Percentiles rank a stretch among this genome's conserved stretches.
phyloP scores from a whole-genome alignment of 2,329 filamentous ascomycete genomes.

The Colletotrichum musae region DNA sequence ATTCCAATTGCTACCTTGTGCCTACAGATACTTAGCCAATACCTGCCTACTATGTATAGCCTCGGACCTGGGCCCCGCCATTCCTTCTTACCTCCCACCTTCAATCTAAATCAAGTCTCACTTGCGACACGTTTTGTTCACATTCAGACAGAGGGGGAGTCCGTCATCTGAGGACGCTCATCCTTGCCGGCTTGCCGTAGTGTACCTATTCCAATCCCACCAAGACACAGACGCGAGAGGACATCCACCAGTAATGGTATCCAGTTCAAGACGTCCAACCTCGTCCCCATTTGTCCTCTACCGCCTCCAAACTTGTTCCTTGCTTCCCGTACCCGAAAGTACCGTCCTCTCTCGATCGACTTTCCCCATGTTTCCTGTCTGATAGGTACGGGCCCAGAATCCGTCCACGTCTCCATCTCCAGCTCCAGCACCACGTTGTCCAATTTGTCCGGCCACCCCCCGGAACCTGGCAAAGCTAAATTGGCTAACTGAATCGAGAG shows the following conservation, averaged over 20 bases:
- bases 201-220: slow-evolving; percentile 6
- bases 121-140: slow-evolving; percentile 21
- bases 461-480: slow-evolving; percentile 36
- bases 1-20: neutral
- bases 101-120: slow-evolving; percentile 24
- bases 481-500: slow-evolving; percentile 38
- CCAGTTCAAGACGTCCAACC: neutral
- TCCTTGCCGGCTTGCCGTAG: slow-evolving; percentile 1
- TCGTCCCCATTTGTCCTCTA: neutral
- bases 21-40: no score
- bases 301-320: neutral
- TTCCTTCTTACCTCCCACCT: neutral
- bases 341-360: slow-evolving; percentile 5
- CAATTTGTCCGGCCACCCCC: slow-evolving; percentile 29
- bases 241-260: no score
- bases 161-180: neutral
- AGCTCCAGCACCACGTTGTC: slow-evolving; percentile 30
- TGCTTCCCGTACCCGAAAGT: slow-evolving; percentile 17
- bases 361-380: slow-evolving; percentile 33
- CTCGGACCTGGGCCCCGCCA: slow-evolving; percentile 20
- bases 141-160: neutral
- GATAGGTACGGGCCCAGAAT: slow-evolving; percentile 12
- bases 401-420: slow-evolving; percentile 16
- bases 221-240: no score
- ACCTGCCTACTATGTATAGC: neutral